Base-by-base conservation (phyloP, 169 alveolate species). In the Cryptosporidium ryanae region DNA sequence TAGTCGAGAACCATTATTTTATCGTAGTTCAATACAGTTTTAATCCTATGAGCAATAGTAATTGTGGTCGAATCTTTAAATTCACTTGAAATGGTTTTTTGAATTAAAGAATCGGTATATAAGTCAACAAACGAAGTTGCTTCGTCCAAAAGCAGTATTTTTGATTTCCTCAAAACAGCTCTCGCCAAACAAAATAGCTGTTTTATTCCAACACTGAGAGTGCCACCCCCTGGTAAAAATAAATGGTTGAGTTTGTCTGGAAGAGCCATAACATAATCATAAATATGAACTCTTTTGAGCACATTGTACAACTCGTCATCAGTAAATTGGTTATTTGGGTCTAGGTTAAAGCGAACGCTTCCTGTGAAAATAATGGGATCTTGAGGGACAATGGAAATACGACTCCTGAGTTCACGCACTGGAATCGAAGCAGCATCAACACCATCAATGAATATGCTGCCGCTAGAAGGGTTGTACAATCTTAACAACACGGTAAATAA, bases 1-100 rank as follows among this genome's bases (percentile, higher is more conserved):
- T 83, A 83, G 50, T 92, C 94, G 48, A 94, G 67, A 6, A 94
- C 94, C 34, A 94, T 66, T 1, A 94, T 93, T 84, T 90, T 90
- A 89, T 94, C 97, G 48, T 91, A 92, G 89, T 94, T 93, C 4
- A 92, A 81, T 61, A 95, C 93, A 5, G 97, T 95, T 43, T 95
- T 92, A 2, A 94, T 93, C 50, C 96, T 89, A 82, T 95, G 97
- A 23, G 98, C 98, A 66, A 95, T 94, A 1, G 96, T 93, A 55
- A 95, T 82, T 65, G 93, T 92, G 7, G 97, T 95, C 25, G 96
- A 91, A 29, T 89, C 94, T 27, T 76, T 61, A 65, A 94, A 94
- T 12, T 92, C 91, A 46, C 82, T 50, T 55, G 81, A 84, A 32
- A 92, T 90, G 12, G 95, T 90, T 38, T 92, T 82, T 68, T 93